Base-by-base conservation (phyloP, 495 filamentous ascomycete genomes). In the Hypoxylon rickii region DNA sequence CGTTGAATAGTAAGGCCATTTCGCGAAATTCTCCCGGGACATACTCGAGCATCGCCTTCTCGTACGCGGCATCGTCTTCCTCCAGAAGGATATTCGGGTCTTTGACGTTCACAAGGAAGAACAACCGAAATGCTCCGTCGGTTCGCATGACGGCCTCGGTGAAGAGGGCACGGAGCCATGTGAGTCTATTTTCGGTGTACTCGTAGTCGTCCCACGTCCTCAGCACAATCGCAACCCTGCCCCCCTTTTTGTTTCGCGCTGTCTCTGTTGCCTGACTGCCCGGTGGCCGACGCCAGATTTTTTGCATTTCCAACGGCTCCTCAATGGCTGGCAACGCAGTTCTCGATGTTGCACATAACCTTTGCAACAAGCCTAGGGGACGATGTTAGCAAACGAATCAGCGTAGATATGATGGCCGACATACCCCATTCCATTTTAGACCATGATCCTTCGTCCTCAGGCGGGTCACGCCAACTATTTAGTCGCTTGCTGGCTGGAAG, bases 71-170 rank as follows among this genome's bases (percentile, higher is more conserved):
- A 10, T 67, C 57, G 3, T 71, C 73, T 2, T 70, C 61, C 58
- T 73, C 81, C 52, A 83, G 80, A 18, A 71, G 68, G 22, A 76
- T 70, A 63, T 61, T 70, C 44, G 70, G 66, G 58, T 82, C 71
- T 61, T 78, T 76, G 66, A 82, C 77, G 47, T 83, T 77, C 6
- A 83, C 72, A 7, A 83, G 69, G 39, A 83, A 63, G 55, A 80
- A 74, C 1, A 83, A 75, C 45, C 80, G 76, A 48, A 81, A 82
- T 55, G 79, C 76, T 32, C 70, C 79, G 36, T 76, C 77, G 1
- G 70, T 69, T 61, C 72, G 77, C 20, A 83, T 68, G 18, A 67
- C 34, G 11, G 77, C 60, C 63, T 83, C 79, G 63, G 62, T 69
- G 42, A 83, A 72, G 55, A 83, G 74, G 34, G 79, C 76, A 21